Conservation (phyloP, 163 green algal species). For the Coccomyxa subellipsoidea region DNA sequence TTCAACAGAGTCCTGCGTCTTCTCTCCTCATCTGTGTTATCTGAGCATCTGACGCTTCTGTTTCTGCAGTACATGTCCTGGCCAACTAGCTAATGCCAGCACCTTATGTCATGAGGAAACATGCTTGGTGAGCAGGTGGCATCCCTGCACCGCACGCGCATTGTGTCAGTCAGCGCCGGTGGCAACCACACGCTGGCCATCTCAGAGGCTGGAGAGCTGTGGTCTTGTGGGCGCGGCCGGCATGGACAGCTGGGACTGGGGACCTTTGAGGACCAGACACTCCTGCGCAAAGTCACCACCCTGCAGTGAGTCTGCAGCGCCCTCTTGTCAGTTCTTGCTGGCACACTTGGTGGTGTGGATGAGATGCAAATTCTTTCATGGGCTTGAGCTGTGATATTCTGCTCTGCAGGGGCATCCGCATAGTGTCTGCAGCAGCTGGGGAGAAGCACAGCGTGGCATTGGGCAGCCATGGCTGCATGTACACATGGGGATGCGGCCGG, state of each 20-base stretch:
- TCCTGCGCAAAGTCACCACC: conserved; percentile 44
- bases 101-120: background rate
- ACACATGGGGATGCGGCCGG: conserved; percentile 68
- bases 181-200: conserved; percentile 77
- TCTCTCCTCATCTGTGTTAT: background rate
- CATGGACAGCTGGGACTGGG: conserved; percentile 64
- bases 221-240: conserved; percentile 63
- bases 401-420: conserved; percentile 27
- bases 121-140: background rate
- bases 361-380: background rate
- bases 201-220: conserved; percentile 62
- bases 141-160: conserved; percentile 20
- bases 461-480: conserved; percentile 72
- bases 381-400: no score
- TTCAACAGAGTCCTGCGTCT: background rate
- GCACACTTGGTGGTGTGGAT: no score
- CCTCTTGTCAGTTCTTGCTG: no score
- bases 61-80: background rate
- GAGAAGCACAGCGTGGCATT: conserved; percentile 70
- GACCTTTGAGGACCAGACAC: conserved; percentile 52
- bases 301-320: conserved; percentile 21
- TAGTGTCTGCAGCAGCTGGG: conserved; percentile 71
- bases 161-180: conserved; percentile 54
- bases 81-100: background rate
- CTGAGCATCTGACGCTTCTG: background rate